Base-by-base conservation (phyloP, 345 rosid species). In the Salix viminalis region DNA sequence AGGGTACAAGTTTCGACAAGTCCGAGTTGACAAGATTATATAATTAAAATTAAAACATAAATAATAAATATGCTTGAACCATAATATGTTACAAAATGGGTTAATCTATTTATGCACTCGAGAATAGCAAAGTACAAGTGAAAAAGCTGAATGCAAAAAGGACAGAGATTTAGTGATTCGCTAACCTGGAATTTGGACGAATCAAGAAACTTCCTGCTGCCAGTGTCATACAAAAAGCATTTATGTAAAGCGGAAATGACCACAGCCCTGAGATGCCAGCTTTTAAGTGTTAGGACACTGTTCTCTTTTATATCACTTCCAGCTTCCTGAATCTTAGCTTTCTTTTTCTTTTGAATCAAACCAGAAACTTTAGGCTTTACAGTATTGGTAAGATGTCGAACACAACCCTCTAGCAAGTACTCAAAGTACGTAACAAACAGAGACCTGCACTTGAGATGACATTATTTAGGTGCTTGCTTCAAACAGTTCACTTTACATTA, bases 401-500 rank as follows among this genome's bases (percentile, higher is more conserved):
- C 82, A 73, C 90, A 90, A 73, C 86, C 86, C 77, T 90, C 96
- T 50, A 90, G 89, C 81, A 96, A 41, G 79, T 86, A 88, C 81
- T 93, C 93, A 85, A 93, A 93, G 82, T 93, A 96, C 24, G 96
- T 97, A 56, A 96, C 98, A 82, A 93, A 93, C 50, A 96, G 84
- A 28, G 97, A 92, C 85, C 99, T 96, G 90, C 87, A 86, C 6
- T 39, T 30, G 69, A 26, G 58, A 77, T 67, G 16, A 73, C 48
- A 52, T 11, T 50, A 70, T 71, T 73, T 23, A 71, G 72, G 16
- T 10, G 36, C 37, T 24, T 4, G 9, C 52, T 46, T 14, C 52
- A 46, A 46, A 46, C 50, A 46, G 4, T 46, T 12, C 50, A 46
- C 50, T 46, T 46, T 2, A 46, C 46, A 41, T 41, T 41, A 11